Evolutionary conservation across 1,284 basidiomycete genomes (phyloP).

Genomic region (Papiliotrema nemorosa): DNA sequence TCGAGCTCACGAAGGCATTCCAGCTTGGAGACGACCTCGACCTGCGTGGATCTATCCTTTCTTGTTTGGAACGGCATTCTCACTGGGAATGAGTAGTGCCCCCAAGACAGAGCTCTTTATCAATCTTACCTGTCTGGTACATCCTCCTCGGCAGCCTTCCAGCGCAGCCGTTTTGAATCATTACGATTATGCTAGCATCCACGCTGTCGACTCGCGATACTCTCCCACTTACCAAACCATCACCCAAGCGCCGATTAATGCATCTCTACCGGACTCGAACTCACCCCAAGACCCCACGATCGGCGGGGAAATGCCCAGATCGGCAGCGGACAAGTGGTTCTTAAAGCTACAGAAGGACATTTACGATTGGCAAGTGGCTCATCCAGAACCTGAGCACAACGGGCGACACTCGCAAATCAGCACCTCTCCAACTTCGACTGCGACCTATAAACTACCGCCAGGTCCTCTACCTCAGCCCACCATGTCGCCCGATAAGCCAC

Average conservation of each 20-base stretch:
- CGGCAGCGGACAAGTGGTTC: constrained; percentile 46
- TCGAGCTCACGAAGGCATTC: constrained; percentile 28
- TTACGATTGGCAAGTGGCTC: constrained; percentile 21
- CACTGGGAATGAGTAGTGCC: constrained; percentile 40
- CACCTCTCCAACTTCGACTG: constrained; percentile 1
- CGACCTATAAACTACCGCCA: constrained; percentile 12
- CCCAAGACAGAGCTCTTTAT: constrained; percentile 43
- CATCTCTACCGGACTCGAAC: background rate
- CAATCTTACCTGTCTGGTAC: constrained; percentile 46
- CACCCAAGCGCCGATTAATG: too few species aligned
- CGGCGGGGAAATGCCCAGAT: background rate
- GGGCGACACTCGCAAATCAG: background rate
- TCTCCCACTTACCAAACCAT: background rate
- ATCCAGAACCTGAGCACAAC: background rate
- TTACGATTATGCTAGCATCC: too few species aligned
- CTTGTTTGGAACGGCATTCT: constrained; percentile 31
- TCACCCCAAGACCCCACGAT: background rate
- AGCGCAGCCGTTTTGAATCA: background rate
- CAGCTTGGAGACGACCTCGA: constrained; percentile 38
- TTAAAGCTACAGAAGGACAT: constrained; percentile 36
- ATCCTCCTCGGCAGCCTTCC: constrained; percentile 33
- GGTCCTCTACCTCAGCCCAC: constrained; percentile 16
- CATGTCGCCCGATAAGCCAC: constrained; percentile 3
- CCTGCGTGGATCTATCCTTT: constrained; percentile 44
- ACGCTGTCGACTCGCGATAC: background rate